phyloP scores from a whole-genome alignment of 495 filamentous ascomycete species.

The Lepraria neglecta region DNA sequence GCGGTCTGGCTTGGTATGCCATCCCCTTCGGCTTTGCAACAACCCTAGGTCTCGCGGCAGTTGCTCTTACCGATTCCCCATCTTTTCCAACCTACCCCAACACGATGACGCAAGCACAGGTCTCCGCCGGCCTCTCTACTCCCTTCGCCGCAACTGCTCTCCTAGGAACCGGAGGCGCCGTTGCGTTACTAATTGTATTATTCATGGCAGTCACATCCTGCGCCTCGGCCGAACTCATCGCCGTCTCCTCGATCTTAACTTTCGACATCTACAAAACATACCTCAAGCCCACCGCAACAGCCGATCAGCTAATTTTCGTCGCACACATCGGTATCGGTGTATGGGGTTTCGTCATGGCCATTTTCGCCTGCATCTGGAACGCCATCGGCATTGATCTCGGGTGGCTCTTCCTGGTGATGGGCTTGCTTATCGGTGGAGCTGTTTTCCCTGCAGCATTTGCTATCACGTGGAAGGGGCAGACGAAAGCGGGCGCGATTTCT shows the following conservation, averaged over 20 bases:
- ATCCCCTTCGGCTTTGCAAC: conserved; percentile 49
- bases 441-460: conserved; percentile 48
- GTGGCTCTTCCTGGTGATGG: conserved; percentile 43
- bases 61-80: conserved; percentile 42
- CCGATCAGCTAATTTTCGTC: conserved; percentile 40
- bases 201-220: conserved; percentile 51
- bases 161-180: conserved; percentile 44
- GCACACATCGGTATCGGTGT: conserved; percentile 43
- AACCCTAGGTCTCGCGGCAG: conserved; percentile 42
- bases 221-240: conserved; percentile 48
- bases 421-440: conserved; percentile 42
- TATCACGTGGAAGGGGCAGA: conserved; percentile 45
- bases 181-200: conserved; percentile 42
- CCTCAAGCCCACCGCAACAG: conserved; percentile 40
- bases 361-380: conserved; percentile 42
- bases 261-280: conserved; percentile 54
- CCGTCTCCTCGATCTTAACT: conserved; percentile 48
- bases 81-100: conserved; percentile 51
- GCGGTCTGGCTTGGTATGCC: conserved; percentile 46
- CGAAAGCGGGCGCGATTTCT: conserved; percentile 38
- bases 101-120: conserved; percentile 39
- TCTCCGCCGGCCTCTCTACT: conserved; percentile 41
- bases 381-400: conserved; percentile 40
- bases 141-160: conserved; percentile 45
- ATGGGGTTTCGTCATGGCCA: conserved; percentile 44